A percentile compares a stretch with the other conserved stretches of the same genome.
phyloP scores from a whole-genome alignment of 2,329 filamentous ascomycete genomes.

The Knufia fluminis region DNA sequence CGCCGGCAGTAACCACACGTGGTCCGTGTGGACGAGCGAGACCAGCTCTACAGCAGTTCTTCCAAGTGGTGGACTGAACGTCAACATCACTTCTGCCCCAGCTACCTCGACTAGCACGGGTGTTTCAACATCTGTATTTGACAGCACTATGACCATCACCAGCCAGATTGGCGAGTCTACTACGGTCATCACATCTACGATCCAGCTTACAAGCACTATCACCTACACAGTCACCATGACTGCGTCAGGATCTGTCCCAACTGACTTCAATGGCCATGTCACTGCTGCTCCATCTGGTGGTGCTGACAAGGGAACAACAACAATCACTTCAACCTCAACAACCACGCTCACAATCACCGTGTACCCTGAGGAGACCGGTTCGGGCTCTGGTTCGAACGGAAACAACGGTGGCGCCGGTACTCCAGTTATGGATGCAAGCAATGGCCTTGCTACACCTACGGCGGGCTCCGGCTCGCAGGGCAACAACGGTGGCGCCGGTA shows the following conservation, averaged over 20 bases:
- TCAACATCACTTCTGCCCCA: background rate
- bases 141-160: background rate
- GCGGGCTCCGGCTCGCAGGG: too few species aligned
- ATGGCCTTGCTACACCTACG: too few species aligned
- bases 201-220: constrained; percentile 1
- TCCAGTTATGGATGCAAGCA: too few species aligned
- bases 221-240: constrained; percentile 4
- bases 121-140: constrained; percentile 1
- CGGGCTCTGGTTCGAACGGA: too few species aligned
- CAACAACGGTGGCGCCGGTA: too few species aligned
- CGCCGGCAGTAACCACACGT: background rate
- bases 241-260: background rate
- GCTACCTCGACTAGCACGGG: background rate
- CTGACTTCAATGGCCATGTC: background rate
- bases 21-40: background rate
- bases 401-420: too few species aligned
- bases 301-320: background rate
- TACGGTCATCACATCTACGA: background rate
- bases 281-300: background rate
- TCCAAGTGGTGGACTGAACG: background rate
- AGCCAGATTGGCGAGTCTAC: background rate
- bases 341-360: background rate
- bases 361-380: background rate
- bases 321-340: constrained; percentile 1
- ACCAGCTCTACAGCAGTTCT: background rate